Evolutionary conservation across 2,329 filamentous ascomycete species (phyloP), one percentile per base, ranked within the genome.

Genomic region (Exophiala aquamarina): DNA sequence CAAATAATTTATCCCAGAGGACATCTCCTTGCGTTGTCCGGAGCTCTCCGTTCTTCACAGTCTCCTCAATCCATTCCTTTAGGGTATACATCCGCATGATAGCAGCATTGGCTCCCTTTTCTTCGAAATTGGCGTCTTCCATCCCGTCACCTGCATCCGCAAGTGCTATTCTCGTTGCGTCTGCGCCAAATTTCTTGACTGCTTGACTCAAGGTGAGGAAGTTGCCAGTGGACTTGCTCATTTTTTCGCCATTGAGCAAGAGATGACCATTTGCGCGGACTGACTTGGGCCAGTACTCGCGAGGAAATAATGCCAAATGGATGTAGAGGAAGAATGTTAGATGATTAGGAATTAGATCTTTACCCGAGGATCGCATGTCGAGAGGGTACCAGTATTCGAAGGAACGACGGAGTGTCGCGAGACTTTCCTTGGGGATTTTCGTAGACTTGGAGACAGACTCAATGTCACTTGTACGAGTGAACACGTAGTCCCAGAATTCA

Each of bases 371-470:
- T 60, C 90, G 81, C 58, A 95, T 75, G 63, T 97, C 92, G 41
- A 97, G 75, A 32, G 93, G 93, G 69, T 97, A 98, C 77, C 89
- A 97, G 78, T 96, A 98, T 67, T 93, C 86, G 61, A 97, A 97
- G 61, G 95, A 89, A 63, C 91, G 81, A 51, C 90, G 81, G 86
- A 98, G 86, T 32, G 81, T 79, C 63, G 88, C 81, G 35, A 98
- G 77, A 3, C 81, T 81, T 51, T 84, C 81, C 68, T 84, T 82
- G 50, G 83, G 76, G 50, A 96, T 94, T 31, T 84, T 84, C 49
- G 82, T 86, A 47, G 80, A 73, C 53, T 72, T 65, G 40, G 84
- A 67, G 29, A 89, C 72, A 13, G 85, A 81, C 20, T 91, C 79
- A 52, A 76, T 78, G 45, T 85, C 68, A 39, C 89, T 84, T 14